phyloP scores from a whole-genome alignment of 2,329 filamentous ascomycete species.

The Paecilomyces formosus region DNA sequence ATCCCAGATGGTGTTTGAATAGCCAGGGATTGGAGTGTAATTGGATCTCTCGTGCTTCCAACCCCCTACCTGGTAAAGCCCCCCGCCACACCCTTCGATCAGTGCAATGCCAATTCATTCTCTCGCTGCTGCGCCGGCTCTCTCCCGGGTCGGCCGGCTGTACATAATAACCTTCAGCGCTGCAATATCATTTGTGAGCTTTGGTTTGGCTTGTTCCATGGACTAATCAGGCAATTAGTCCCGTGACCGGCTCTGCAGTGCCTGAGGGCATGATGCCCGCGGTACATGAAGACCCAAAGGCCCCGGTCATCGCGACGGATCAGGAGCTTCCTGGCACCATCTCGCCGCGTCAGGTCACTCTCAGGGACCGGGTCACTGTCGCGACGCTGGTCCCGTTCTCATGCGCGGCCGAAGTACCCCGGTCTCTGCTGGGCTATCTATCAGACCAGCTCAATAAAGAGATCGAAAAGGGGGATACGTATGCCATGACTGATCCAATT shows the following conservation, averaged over 20 bases:
- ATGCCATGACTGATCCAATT: slow-evolving; percentile 76
- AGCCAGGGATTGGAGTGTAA: not conserved
- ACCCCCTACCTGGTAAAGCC: not conserved
- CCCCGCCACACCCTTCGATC: not conserved
- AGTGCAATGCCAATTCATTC: not conserved
- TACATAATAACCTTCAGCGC: not conserved
- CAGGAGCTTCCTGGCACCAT: slow-evolving; percentile 59
- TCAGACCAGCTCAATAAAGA: slow-evolving; percentile 81
- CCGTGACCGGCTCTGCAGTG: slow-evolving; percentile 21
- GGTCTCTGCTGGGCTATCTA: slow-evolving; percentile 66
- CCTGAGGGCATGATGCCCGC: slow-evolving; percentile 26
- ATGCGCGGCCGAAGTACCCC: slow-evolving; percentile 68
- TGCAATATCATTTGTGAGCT: not conserved
- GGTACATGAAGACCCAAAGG: slow-evolving; percentile 26
- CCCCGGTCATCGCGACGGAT: slow-evolving; percentile 22
- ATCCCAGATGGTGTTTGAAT: slow-evolving; percentile 1
- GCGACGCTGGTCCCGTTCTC: slow-evolving; percentile 79
- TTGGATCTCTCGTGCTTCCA: not conserved
- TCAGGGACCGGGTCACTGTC: slow-evolving; percentile 74
- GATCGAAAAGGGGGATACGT: slow-evolving; percentile 86
- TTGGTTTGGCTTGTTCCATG: not conserved
- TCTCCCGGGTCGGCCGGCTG: not conserved
- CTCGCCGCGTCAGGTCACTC: slow-evolving; percentile 66
- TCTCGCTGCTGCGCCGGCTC: not conserved
- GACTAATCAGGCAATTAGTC: slow-evolving; percentile 18